These are phyloP conservation scores for Huntiella moniliformis DNA, from an alignment of 2,329 filamentous ascomycete genomes.

Conservation along the genomic window DNA sequence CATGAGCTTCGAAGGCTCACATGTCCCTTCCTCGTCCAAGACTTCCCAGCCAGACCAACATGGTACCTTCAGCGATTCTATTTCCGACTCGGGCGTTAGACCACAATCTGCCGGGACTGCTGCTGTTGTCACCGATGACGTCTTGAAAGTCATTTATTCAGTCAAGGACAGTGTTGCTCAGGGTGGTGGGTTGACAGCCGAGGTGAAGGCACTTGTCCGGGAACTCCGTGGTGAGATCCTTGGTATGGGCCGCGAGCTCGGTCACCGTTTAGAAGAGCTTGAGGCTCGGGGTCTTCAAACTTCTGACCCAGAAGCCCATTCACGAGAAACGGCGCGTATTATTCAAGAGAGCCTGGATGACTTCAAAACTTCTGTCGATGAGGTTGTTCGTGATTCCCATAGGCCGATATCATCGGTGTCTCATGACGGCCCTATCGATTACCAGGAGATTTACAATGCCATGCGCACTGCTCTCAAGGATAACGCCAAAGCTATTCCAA, in stretches of 20 bases:
- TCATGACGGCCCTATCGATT: constrained; percentile 45
- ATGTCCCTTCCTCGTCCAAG: constrained; percentile 11
- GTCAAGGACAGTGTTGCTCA: constrained; percentile 86
- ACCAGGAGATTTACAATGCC: constrained; percentile 69
- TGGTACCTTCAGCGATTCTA: constrained; percentile 2
- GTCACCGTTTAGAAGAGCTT: constrained; percentile 63
- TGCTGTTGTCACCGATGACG: constrained; percentile 51
- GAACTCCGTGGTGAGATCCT: constrained; percentile 83
- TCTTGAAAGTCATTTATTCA: constrained; percentile 63
- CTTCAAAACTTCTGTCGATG: constrained; percentile 68
- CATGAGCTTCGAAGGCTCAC: constrained; percentile 23
- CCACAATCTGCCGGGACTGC: constrained; percentile 14
- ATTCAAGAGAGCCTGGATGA: constrained; percentile 65
- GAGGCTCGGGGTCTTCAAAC: constrained; percentile 15
- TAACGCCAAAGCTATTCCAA: constrained; percentile 26
- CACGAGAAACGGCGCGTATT: constrained; percentile 40
- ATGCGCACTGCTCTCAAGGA: constrained; percentile 58
- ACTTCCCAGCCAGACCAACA: constrained; percentile 1
- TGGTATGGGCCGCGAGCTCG: constrained; percentile 84
- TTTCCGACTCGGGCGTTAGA: constrained; percentile 3
- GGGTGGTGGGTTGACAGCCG: constrained; percentile 72
- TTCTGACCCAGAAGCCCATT: not conserved
- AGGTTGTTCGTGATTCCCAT: constrained; percentile 57
- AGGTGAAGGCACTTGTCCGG: constrained; percentile 77
- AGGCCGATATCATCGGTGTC: constrained; percentile 48